Base-by-base conservation (phyloP, 805 yeast species). In the Candida yuanshanica region DNA sequence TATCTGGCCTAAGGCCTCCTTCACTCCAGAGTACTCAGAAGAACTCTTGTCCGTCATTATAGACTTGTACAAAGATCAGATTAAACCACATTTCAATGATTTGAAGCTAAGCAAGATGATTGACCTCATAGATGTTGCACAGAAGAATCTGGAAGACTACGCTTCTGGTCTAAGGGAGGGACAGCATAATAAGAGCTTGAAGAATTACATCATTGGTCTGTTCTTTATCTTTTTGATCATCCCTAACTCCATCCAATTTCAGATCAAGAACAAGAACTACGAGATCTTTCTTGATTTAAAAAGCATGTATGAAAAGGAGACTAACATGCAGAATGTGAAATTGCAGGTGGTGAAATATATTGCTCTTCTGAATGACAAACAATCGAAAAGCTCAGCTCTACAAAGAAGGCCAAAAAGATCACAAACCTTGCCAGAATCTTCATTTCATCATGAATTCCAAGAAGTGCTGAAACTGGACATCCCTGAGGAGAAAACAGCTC, bases 1-100 rank as follows among this genome's bases (percentile, higher is more conserved):
- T 10, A 35, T 41, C 24, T 24, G 41, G 16, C 37, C 48, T 6
- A 25, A 38, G 33, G 48, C 36, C 36, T 20, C 27, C 34, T 64
- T 57, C 46, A 65, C 70, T 4, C 70, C 70, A 14, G 70, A 66
- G 49, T 60, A 64, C 50, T 67, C 72, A 1, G 56, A 59, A 22
- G 67, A 65, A 49, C 56, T 68, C 25, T 46, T 60, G 27, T 44
- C 46, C 29, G 53, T 59, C 36, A 56, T 55, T 14, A 46, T 46
- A 33, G 53, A 53, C 35, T 53, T 64, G 5, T 66, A 64, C 49
- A 52, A 55, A 9, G 62, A 62, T 22, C 65, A 63, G 40, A 56
- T 68, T 24, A 55, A 52, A 33, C 61, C 55, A 11, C 48, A 51
- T 22, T 48, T 49, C 32, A 58, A 62, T 0, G 64, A 62, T 25